Evolutionary conservation across 768 basidiomycete species (phyloP).

Genomic region (Flagelloscypha sp.): DNA sequence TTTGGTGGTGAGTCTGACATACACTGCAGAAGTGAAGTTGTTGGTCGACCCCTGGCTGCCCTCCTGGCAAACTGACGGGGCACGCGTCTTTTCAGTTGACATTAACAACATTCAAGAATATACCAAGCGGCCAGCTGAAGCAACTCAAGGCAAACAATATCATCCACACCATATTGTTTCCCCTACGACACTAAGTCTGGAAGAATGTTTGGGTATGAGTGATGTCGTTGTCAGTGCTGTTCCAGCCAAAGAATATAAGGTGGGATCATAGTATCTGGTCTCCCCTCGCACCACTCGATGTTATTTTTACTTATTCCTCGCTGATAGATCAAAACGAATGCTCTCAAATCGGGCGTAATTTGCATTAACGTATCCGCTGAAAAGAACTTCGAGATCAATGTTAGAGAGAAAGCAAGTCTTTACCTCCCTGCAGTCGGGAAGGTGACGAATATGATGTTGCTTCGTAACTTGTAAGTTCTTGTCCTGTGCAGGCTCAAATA

Average conservation of each 20-base stretch:
- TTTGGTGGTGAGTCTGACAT: conserved; percentile 3
- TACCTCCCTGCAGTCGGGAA: conserved; percentile 97
- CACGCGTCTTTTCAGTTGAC: conserved; percentile 90
- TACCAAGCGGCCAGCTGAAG: conserved; percentile 72
- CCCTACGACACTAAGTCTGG: conserved; percentile 56
- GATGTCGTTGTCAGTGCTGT: conserved; percentile 96
- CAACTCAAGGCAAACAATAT: conserved; percentile 42
- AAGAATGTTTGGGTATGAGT: conserved; percentile 74
- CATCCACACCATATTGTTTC: conserved; percentile 81
- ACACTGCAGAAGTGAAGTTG: conserved; percentile 85
- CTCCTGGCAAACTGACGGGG: conserved; percentile 94
- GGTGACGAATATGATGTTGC: conserved; percentile 95
- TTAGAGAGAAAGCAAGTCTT: conserved; percentile 82
- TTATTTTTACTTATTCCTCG: too few relatives aligned
- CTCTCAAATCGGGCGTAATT: conserved; percentile 89
- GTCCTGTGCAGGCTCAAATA: conserved; percentile 1
- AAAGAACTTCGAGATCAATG: conserved; percentile 93
- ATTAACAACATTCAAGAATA: conserved; percentile 97
- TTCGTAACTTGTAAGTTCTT: conserved; percentile 77
- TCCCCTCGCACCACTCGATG: too few relatives aligned
- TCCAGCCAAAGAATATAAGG: conserved; percentile 75
- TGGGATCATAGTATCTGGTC: too few relatives aligned
- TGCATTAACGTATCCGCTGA: conserved; percentile 90
- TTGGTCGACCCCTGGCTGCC: conserved; percentile 93
- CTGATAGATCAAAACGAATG: conserved; percentile 81